Evolutionary conservation across 2,329 filamentous ascomycete species (phyloP), one percentile per base, ranked within the genome.

Genomic region (Raffaelea arxii): DNA sequence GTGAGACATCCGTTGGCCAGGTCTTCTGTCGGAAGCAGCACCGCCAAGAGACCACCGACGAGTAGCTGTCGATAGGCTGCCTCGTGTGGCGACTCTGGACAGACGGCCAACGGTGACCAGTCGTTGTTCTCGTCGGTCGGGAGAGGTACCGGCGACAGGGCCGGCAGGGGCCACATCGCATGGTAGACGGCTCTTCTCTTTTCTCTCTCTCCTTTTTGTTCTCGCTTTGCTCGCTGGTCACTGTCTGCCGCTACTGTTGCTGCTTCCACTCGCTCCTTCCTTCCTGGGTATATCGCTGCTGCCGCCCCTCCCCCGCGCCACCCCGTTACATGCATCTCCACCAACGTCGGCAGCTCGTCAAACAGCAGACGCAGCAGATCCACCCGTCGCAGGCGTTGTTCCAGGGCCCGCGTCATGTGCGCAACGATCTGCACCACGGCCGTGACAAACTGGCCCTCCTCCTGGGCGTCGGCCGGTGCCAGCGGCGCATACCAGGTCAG

Each of bases 401-500:
- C 92, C 49, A 98, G 66, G 7, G 82, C 87, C 48, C 87, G 76
- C 36, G 88, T 95, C 63, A 86, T 92, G 65, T 97, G 91, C 36
- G 91, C 92, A 58, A 97, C 86, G 54, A 95, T 82, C 59, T 88
- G 86, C 46, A 97, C 74, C 48, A 96, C 77, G 67, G 96, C 90
- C 55, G 84, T 82, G 50, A 92, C 82, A 60, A 98, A 94, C 12
- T 79, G 75, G n/a, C n/a, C n/a, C n/a, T n/a, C n/a, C n/a, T n/a
- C n/a, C n/a, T n/a, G n/a, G n/a, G n/a, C n/a, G 60, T 90, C 85
- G 65, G 98, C 91, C 4, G 88, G 80, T 2, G 91, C 96, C 62
- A 98, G 92, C 63, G 84, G 91, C 53, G 73, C 75, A 69, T 98
- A 98, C 92, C 92, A 98, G 25, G 80, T 81, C 62, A 92, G 83